Conservation (phyloP, 2,329 filamentous ascomycete species). For the Pseudocercospora fuligena region DNA sequence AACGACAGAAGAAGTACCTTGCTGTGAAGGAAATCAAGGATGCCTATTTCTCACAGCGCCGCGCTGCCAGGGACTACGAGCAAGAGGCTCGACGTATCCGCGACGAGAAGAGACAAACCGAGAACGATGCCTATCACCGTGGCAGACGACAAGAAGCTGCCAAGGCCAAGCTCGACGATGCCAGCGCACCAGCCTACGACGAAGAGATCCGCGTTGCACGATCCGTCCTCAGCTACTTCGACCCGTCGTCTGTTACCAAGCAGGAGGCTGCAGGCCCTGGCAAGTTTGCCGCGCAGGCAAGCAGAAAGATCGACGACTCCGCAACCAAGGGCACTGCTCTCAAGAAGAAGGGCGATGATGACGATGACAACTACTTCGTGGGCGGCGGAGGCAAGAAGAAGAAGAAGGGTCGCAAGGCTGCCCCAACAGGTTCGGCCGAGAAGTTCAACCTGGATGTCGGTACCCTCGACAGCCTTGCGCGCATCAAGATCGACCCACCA, state of each 20-base stretch:
- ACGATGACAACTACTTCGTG: conserved; percentile 81
- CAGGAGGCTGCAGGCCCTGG: conserved; percentile 68
- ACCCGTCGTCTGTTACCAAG: conserved; percentile 68
- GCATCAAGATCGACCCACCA: conserved; percentile 84
- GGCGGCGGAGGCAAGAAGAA: conserved; percentile 82
- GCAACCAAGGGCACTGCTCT: conserved; percentile 84
- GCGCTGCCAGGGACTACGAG: conserved; percentile 83
- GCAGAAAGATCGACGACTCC: conserved; percentile 83
- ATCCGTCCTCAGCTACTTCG: conserved; percentile 87
- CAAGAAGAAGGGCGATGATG: conserved; percentile 77
- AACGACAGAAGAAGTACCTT: conserved; percentile 84
- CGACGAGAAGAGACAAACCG: conserved; percentile 78
- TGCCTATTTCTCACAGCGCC: conserved; percentile 79
- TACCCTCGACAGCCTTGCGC: conserved; percentile 86
- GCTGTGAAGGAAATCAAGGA: conserved; percentile 88
- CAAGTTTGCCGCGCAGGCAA: conserved; percentile 77
- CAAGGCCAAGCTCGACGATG: conserved; percentile 76
- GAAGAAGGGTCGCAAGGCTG: conserved; percentile 73
- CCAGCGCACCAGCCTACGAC: conserved; percentile 83
- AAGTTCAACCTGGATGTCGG: conserved; percentile 89
- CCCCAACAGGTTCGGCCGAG: conserved; percentile 74
- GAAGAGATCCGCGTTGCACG: conserved; percentile 91
- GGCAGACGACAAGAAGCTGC: conserved; percentile 77
- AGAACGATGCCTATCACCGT: conserved; percentile 74
- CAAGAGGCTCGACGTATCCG: conserved; percentile 77